Evolutionary conservation across 495 filamentous ascomycete genomes (phyloP), one percentile per base, ranked within the genome.

Genomic region (Saxophila tyrrhenica): DNA sequence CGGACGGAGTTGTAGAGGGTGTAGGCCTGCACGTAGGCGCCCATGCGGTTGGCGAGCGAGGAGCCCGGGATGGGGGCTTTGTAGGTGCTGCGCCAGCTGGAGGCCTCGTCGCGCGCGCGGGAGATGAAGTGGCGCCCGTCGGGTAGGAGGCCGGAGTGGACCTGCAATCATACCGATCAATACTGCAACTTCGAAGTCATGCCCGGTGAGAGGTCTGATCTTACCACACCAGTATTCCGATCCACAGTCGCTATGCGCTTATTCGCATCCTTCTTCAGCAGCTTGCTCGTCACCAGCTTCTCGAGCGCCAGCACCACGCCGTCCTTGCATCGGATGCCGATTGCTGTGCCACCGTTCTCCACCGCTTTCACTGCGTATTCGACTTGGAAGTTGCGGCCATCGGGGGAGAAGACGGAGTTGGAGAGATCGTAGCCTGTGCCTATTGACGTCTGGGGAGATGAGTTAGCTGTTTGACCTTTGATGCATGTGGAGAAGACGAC

Each of bases 281-380:
- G 79, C 71, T 95, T 96, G 75, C 89, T 95, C 35, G 81, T 83
- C 71, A 97, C 78, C 61, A 97, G 82, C 75, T 98, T 98, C 76
- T 98, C 92, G 48, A 94, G 85, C 39, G 94, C 92, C 55, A 98
- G 78, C 52, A 98, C 88, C 41, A 98, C 88, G 59, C 92, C 92
- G 72, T 97, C 88, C 70, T 94, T 94, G 77, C 91, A 96, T 64
- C 90, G 78, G 70, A 98, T 94, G 61, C 92, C 92, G 74, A 98
- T 81, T 48, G 88, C 89, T 24, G 92, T 98, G 64, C 92, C 91
- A 56, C 94, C 92, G 66, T 95, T 97, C 75, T 98, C 92, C 48
- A 98, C 92, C 56, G 92, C 92, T 76, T 98, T 98, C 54, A 92
- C 83, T 55, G 92, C 92, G 72, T 98, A 98, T 77, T 98, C 92